Evolutionary conservation across 106 monocot species (phyloP), one percentile per base, ranked within the genome.

Genomic region (Posidonia australis): DNA sequence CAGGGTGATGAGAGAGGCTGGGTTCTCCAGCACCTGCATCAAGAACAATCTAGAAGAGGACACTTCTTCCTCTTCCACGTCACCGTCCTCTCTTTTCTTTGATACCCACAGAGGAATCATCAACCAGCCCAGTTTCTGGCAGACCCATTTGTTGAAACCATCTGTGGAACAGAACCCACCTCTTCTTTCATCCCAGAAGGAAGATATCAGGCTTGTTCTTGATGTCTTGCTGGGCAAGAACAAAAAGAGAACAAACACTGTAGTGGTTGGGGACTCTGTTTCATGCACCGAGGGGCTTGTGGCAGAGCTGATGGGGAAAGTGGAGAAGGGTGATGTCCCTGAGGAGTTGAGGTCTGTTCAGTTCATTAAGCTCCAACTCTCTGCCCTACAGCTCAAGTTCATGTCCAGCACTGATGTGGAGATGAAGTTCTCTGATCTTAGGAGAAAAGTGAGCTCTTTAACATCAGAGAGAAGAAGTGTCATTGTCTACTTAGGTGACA

Each of bases 1-100:
- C 67, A 80, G 93, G 59, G 93, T 94, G n/a, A 94, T 94, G 93
- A 80, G 78, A 46, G 93, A 94, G 76, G 93, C 89, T 31, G 93
- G 93, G 2, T 94, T 89, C 74, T 94, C 89, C n/a, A 94, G 93
- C 69, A 78, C 83, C 58, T 66, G 60, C 18, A 79, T 94, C 60
- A 94, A 94, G 69, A 77, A 66, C 36, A 86, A 79, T 70, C 54
- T 94, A 1, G 93, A 89, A 44, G 89, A 86, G 36, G 74, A 80
- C 5, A 43, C 53, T 22, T 74, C 76, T 16, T 29, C 58, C 24
- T 49, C 71, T 36, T 19, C 55, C 5, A 17, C 79, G 22, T 81
- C 63, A 5, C 11, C 54, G 1, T 22, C 79, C 22, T 78, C 64
- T 55, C 5, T 78, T 18, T 66, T 76, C 63, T 78, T 77, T 19